Evolutionary conservation across 805 yeast species (phyloP).

Genomic region (Candida germanica): DNA sequence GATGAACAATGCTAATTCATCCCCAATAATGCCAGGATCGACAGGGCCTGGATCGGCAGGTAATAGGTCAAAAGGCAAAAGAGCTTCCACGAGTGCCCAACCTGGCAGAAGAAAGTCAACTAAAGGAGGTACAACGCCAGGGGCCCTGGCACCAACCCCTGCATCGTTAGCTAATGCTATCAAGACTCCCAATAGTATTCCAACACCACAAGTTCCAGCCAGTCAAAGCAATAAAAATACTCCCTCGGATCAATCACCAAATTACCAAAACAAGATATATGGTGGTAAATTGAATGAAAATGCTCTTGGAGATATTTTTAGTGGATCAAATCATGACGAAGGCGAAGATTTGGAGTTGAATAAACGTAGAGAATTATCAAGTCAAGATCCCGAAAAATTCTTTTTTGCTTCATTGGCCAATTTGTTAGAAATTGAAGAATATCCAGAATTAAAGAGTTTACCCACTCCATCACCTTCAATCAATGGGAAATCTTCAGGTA

Average conservation of each 20-base stretch:
- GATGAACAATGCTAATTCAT: slow-evolving; percentile 10
- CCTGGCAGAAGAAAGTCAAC: slow-evolving; percentile 21
- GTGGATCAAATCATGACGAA: slow-evolving; percentile 13
- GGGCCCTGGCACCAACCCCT: slow-evolving; percentile 31
- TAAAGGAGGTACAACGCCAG: slow-evolving; percentile 29
- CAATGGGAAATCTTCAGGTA: slow-evolving; percentile 8
- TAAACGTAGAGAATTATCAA: slow-evolving; percentile 45
- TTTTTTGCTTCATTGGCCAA: slow-evolving; percentile 52
- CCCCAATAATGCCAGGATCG: slow-evolving; percentile 15
- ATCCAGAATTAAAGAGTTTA: slow-evolving; percentile 14
- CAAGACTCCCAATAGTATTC: slow-evolving; percentile 43
- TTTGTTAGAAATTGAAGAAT: slow-evolving; percentile 43
- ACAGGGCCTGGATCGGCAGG: slow-evolving; percentile 2
- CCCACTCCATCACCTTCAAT: slow-evolving; percentile 15
- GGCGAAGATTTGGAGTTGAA: slow-evolving; percentile 39
- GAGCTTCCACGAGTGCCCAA: slow-evolving; percentile 16
- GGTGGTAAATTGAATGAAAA: slow-evolving; percentile 14
- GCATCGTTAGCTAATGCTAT: slow-evolving; percentile 36
- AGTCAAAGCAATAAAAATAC: slow-evolving; percentile 40
- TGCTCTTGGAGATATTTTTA: slow-evolving; percentile 24
- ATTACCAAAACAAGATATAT: slow-evolving; percentile 14
- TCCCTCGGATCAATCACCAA: slow-evolving; percentile 38
- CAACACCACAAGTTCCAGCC: slow-evolving; percentile 39
- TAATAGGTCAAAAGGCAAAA: slow-evolving; percentile 9
- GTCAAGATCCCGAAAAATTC: slow-evolving; percentile 45